A percentile compares a stretch with the other conserved stretches of the same genome.
phyloP scores from a whole-genome alignment of 1,284 basidiomycete species.

The Rhodotorula glutinis region DNA sequence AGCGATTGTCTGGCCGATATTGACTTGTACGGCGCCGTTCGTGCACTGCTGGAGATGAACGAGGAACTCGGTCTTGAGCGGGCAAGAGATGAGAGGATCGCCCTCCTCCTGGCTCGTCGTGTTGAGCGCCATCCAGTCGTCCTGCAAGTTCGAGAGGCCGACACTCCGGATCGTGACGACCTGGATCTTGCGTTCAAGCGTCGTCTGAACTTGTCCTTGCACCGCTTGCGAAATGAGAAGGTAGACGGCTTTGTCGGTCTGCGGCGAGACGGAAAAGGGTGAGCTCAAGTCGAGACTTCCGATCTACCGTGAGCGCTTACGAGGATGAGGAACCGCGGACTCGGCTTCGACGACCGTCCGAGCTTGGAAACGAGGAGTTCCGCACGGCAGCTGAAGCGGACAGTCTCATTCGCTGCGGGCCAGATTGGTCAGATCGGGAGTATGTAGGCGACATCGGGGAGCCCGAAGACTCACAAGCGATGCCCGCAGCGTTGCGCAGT shows the following conservation, averaged over 20 bases:
- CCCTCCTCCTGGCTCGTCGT: constrained; percentile 77
- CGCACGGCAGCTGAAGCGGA: constrained; percentile 79
- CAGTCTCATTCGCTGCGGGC: constrained; percentile 56
- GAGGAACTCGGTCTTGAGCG: constrained; percentile 94
- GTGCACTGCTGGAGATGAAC: constrained; percentile 78
- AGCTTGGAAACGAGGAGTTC: constrained; percentile 85
- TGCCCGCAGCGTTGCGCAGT: constrained; percentile 68
- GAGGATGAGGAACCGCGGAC: constrained; percentile 84
- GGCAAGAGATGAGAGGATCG: constrained; percentile 87
- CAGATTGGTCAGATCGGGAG: background rate
- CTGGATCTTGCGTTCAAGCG: constrained; percentile 83
- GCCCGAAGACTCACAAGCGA: constrained; percentile 60
- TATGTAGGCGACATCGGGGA: background rate
- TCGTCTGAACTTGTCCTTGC: constrained; percentile 62
- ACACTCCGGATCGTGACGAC: constrained; percentile 81
- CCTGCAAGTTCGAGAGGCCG: constrained; percentile 80
- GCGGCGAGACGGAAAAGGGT: background rate
- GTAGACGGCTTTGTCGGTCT: constrained; percentile 88
- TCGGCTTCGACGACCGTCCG: constrained; percentile 83
- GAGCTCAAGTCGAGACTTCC: background rate
- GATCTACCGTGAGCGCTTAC: constrained; percentile 54
- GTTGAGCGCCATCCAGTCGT: constrained; percentile 89
- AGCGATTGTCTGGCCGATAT: constrained; percentile 69
- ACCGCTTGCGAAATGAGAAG: constrained; percentile 70
- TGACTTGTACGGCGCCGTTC: constrained; percentile 69